These are phyloP conservation scores for Ustilago nuda DNA, from an alignment of 1,284 basidiomycete species.

Conservation along the genomic window DNA sequence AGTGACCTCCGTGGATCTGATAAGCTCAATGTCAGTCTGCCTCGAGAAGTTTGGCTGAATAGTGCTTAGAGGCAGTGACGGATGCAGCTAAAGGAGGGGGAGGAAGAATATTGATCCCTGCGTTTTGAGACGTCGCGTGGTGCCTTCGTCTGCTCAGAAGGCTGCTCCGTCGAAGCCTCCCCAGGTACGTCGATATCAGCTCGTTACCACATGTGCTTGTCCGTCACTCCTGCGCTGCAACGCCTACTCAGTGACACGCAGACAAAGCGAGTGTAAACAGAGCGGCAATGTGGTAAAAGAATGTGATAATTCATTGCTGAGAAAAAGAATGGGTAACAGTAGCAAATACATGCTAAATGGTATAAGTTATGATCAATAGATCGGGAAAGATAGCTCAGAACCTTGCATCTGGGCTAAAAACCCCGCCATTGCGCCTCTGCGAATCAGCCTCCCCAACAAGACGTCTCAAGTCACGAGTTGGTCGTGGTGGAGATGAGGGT, in stretches of 20 bases:
- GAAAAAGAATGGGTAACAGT: not conserved
- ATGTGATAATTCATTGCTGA: constrained; percentile 1
- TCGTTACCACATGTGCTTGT: too few relatives aligned
- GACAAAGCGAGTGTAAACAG: not conserved
- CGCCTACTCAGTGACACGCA: not conserved
- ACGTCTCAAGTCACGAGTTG: constrained; percentile 10
- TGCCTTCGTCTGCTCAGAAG: not conserved
- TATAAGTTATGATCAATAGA: not conserved
- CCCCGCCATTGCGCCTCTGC: constrained; percentile 4
- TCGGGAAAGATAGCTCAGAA: not conserved
- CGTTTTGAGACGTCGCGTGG: not conserved
- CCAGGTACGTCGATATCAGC: too few relatives aligned
- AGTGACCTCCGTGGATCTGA: constrained; percentile 12
- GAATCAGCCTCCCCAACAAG: not conserved
- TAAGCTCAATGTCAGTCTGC: not conserved
- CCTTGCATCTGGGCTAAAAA: constrained; percentile 1
- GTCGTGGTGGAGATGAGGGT: constrained; percentile 14
- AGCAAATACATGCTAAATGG: constrained; percentile 4
- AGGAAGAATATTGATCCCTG: constrained; percentile 10
- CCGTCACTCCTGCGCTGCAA: too few relatives aligned
- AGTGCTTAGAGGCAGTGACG: not conserved
- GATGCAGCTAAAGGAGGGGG: not conserved
- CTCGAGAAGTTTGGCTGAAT: not conserved
- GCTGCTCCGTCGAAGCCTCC: not conserved
- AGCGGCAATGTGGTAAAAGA: not conserved